A percentile compares a stretch with the other conserved stretches of the same genome.
phyloP scores from a whole-genome alignment of 805 yeast species.

The Clavispora santaluciae region DNA sequence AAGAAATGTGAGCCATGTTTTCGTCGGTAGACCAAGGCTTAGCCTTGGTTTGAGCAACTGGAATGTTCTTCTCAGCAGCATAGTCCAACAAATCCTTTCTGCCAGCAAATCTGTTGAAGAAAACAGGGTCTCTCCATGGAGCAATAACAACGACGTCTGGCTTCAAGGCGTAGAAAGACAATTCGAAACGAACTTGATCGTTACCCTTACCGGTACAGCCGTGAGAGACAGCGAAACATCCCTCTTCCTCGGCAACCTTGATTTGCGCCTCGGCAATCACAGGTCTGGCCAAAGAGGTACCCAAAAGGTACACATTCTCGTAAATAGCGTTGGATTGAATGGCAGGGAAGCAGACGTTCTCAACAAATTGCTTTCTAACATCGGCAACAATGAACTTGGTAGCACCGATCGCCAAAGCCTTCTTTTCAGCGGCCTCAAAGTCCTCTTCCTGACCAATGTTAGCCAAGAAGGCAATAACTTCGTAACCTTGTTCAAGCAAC shows the following conservation, averaged over 20 bases:
- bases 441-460: constrained; percentile 99
- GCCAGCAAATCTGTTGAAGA: constrained; percentile 95
- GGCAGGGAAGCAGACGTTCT: constrained; percentile 91
- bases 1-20: constrained; percentile 97
- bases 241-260: constrained; percentile 92
- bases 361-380: constrained; percentile 92
- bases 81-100: constrained; percentile 94
- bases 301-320: constrained; percentile 93
- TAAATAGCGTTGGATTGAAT: constrained; percentile 96
- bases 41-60: constrained; percentile 95
- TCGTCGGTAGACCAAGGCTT: constrained; percentile 99
- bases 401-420: constrained; percentile 96
- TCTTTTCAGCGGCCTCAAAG: constrained; percentile 92
- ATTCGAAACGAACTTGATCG: constrained; percentile 97
- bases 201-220: constrained; percentile 99
- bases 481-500: constrained; percentile 97
- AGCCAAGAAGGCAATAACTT: constrained; percentile 97
- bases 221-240: constrained; percentile 97
- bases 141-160: constrained; percentile 97
- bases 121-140: constrained; percentile 98
- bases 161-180: constrained; percentile 94
- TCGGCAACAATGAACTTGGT: constrained; percentile 91
- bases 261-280: constrained; percentile 98
- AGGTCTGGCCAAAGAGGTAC: constrained; percentile 98
- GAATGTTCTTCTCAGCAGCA: constrained; percentile 87